Conservation (phyloP, 192 early-diverging fungal genomes). For the Gigaspora rosea region DNA sequence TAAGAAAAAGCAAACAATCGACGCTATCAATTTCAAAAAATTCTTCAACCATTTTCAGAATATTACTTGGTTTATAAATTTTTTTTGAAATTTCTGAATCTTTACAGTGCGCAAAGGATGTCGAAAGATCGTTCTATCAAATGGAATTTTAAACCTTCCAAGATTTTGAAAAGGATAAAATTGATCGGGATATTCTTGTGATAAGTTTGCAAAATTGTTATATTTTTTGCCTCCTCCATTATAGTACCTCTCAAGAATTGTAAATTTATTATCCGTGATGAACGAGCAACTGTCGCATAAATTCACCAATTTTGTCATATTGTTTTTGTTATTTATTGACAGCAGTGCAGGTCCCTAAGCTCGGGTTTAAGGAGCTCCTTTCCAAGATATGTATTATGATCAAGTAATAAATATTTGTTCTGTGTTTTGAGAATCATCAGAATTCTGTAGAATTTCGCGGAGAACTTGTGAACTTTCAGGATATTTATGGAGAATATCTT, state of each 20-base stretch:
- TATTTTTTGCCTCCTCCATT: conserved; percentile 27
- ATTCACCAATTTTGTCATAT: conserved; percentile 6
- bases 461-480: conserved; percentile 48
- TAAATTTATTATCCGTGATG: conserved; percentile 34
- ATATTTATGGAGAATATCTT: conserved; percentile 41
- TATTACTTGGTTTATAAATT: conserved; percentile 27
- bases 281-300: conserved; percentile 42
- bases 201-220: conserved; percentile 20
- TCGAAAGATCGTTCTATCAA: conserved; percentile 44
- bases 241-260: conserved; percentile 40
- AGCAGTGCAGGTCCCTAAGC: conserved; percentile 32
- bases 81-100: conserved; percentile 34
- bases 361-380: not conserved
- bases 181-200: conserved; percentile 31
- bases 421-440: conserved; percentile 24
- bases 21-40: conserved; percentile 34
- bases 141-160: not conserved
- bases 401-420: conserved; percentile 4
- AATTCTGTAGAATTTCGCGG: conserved; percentile 49
- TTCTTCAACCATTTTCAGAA: conserved; percentile 35
- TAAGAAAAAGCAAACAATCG: conserved; percentile 40
- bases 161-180: conserved; percentile 28
- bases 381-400: not conserved
- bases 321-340: conserved; percentile 26
- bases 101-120: conserved; percentile 42